A percentile compares a stretch with the other conserved stretches of the same genome.
Conservation (phyloP, 148 eudicot genomes). For the Heliamphora exappendiculata region DNA sequence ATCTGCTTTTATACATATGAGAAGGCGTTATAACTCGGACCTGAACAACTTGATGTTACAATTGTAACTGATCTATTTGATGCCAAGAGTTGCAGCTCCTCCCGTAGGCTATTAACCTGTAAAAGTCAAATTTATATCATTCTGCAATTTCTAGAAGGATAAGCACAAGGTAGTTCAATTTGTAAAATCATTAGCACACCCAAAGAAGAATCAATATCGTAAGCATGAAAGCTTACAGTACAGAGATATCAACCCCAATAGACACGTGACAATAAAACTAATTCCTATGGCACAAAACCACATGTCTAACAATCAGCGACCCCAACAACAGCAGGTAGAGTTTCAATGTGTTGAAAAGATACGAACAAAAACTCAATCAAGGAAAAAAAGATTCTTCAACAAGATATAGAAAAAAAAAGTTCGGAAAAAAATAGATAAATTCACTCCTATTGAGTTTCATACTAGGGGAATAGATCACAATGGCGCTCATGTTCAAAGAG, state of each 20-base stretch:
- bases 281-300: neutral
- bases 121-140: conserved; percentile 5
- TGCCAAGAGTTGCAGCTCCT: conserved; percentile 74
- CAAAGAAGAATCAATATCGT: neutral
- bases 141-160: neutral
- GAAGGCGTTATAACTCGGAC: conserved; percentile 21
- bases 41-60: conserved; percentile 65
- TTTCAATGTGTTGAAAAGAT: neutral
- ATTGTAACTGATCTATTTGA: conserved; percentile 68
- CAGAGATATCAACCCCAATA: neutral
- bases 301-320: neutral
- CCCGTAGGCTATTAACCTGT: conserved; percentile 76
- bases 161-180: neutral
- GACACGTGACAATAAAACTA: neutral
- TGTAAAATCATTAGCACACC: neutral
- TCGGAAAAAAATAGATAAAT: neutral
- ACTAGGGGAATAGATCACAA: neutral
- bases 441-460: neutral
- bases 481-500: neutral
- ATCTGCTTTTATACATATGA: neutral
- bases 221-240: neutral
- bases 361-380: neutral
- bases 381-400: too few species aligned
- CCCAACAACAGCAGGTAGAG: neutral
- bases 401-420: too few species aligned